Conservation (phyloP, 768 basidiomycete genomes). For the Pluteus cervinus region DNA sequence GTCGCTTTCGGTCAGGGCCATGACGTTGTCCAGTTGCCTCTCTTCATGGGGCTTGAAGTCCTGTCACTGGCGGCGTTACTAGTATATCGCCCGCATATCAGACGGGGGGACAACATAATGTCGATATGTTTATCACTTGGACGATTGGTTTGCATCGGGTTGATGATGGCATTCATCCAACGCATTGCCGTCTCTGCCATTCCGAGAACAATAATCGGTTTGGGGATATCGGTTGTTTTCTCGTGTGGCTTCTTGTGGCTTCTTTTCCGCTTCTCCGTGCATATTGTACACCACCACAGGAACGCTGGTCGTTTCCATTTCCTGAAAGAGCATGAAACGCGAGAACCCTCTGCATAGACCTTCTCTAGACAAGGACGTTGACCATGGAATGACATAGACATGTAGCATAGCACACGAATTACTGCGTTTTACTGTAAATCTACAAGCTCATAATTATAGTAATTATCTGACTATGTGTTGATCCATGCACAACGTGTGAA, state of each 20-base stretch:
- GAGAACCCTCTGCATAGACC: too few relatives aligned
- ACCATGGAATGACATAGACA: too few relatives aligned
- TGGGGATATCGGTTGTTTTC: conserved; percentile 66
- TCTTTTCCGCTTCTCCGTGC: too few relatives aligned
- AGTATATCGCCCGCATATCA: conserved; percentile 56
- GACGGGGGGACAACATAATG: conserved; percentile 66
- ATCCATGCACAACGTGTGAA: too few relatives aligned
- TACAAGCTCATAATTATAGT: too few relatives aligned
- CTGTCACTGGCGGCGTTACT: conserved; percentile 48
- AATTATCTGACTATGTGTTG: too few relatives aligned
- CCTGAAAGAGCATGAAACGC: too few relatives aligned
- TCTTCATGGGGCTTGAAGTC: conserved; percentile 62
- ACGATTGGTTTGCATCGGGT: conserved; percentile 61
- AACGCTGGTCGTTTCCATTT: too few relatives aligned
- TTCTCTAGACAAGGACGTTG: too few relatives aligned
- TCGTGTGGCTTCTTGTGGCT: too few relatives aligned
- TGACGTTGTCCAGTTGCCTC: conserved; percentile 64
- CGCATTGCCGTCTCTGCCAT: conserved; percentile 61
- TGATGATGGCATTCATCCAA: conserved; percentile 76
- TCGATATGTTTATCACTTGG: conserved; percentile 59
- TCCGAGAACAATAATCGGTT: conserved; percentile 75
- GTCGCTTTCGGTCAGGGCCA: conserved; percentile 58
- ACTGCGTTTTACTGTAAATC: too few relatives aligned
- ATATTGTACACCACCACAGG: conserved; percentile 1
- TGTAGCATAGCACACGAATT: too few relatives aligned